phyloP scores from a whole-genome alignment of 2,329 filamentous ascomycete genomes.

The Pestalotiopsis sp. region DNA sequence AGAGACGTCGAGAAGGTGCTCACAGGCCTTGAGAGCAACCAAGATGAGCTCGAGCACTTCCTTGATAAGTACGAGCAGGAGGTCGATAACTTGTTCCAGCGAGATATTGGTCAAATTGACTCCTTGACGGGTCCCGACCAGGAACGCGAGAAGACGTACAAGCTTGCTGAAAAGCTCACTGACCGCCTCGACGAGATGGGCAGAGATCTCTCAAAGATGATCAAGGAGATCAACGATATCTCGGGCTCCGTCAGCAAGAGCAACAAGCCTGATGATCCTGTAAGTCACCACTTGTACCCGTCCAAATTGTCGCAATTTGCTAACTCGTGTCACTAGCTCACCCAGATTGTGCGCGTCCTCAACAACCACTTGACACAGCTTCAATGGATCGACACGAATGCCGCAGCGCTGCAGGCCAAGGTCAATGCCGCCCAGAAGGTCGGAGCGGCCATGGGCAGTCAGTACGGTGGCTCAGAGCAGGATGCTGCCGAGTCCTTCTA shows the following conservation, averaged over 20 bases:
- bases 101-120: slow-evolving; percentile 75
- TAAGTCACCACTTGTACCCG: slow-evolving; percentile 50
- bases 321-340: slow-evolving; percentile 59
- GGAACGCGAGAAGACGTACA: slow-evolving; percentile 94
- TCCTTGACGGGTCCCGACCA: slow-evolving; percentile 86
- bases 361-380: slow-evolving; percentile 91
- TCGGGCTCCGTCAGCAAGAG: slow-evolving; percentile 89
- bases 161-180: slow-evolving; percentile 89
- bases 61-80: slow-evolving; percentile 90
- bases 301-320: slow-evolving; percentile 20
- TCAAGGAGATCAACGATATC: slow-evolving; percentile 95
- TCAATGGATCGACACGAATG: slow-evolving; percentile 89
- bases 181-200: slow-evolving; percentile 92
- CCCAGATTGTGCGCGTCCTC: slow-evolving; percentile 92
- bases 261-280: slow-evolving; percentile 83
- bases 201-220: slow-evolving; percentile 91
- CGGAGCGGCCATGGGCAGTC: slow-evolving; percentile 61
- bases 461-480: slow-evolving; percentile 61
- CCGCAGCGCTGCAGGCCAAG: slow-evolving; percentile 78
- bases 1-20: slow-evolving; percentile 93
- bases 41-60: slow-evolving; percentile 86
- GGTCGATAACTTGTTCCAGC: slow-evolving; percentile 83
- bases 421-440: slow-evolving; percentile 81
- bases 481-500: slow-evolving; percentile 89
- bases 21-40: slow-evolving; percentile 84